Base-by-base conservation (phyloP, 306 rosid species). In the Malus asiatica region DNA sequence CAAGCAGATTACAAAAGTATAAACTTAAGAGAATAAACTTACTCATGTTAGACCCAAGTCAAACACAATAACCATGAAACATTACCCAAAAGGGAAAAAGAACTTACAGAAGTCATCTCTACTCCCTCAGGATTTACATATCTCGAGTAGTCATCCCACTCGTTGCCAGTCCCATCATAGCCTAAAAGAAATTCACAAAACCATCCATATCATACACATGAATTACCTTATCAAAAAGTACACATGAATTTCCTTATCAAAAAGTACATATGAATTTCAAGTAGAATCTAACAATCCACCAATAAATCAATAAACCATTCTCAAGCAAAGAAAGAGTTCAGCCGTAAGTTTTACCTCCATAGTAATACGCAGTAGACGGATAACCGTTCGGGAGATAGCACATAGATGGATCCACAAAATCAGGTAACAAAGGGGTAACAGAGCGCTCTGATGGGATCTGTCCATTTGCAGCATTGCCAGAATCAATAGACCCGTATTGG, bases 381-480 rank as follows among this genome's bases (percentile, higher is more conserved):
- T 95, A 92, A 58, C 88, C 90, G 58, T 86, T 92, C 4, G 96
- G 97, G 30, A 95, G 79, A 84, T 90, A 95, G 77, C 93, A 90
- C 86, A 89, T 13, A 13, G 90, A 70, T 13, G 97, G 93, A 86
- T 92, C 97, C 58, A 79, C 44, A 25, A 85, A 95, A 72, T 94
- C 97, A 67, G 75, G 89, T n/a, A 82, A 74, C 76, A 88, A 70
- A 6, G 97, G 98, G 58, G 95, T 89, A 72, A 85, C 82, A 29
- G 97, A 92, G 81, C 98, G 93, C 25, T 92, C 97, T 51, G 87
- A 74, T 8, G 90, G 90, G 82, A 90, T 86, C 89, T 94, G 97
- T 76, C 87, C 89, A 81, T 89, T 90, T 1, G 74, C 77, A 81
- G 84, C 84, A 85, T 89, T 92, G 20, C 87, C 93, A 1, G 92